phyloP scores from a whole-genome alignment of 306 rosid genomes.

The Sphenostylis stenocarpa region DNA sequence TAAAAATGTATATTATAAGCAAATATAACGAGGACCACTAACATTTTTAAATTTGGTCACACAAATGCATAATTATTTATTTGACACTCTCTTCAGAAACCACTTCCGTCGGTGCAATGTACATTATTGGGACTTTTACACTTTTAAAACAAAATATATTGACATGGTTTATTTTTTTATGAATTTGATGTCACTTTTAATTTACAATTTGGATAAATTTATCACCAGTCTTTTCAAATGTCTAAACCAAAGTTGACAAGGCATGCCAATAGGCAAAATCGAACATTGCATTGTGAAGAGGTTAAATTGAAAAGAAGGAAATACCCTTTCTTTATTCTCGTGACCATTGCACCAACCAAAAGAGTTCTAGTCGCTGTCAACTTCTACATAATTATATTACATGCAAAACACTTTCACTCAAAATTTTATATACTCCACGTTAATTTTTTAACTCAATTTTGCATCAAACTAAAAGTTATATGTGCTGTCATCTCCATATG shows the following conservation, averaged over 20 bases:
- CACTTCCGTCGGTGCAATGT: conserved; percentile 5
- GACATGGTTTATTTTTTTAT: too few relatives aligned
- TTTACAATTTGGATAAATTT: neutral
- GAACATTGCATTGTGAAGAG: conserved; percentile 1
- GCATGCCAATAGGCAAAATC: neutral
- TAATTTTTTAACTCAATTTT: too few relatives aligned
- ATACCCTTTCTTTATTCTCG: neutral
- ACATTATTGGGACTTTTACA: conserved; percentile 13
- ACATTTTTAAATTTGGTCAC: neutral
- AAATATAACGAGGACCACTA: neutral
- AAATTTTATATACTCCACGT: too few relatives aligned
- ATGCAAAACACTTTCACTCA: too few relatives aligned
- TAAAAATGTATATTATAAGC: neutral
- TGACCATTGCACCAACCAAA: conserved; percentile 25
- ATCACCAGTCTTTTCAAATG: conserved; percentile 4
- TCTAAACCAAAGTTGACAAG: conserved; percentile 10
- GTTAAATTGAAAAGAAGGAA: neutral
- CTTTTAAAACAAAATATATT: neutral
- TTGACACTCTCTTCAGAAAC: neutral
- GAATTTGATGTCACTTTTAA: too few relatives aligned
- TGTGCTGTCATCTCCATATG: too few relatives aligned
- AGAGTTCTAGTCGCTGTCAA: neutral
- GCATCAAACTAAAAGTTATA: too few relatives aligned
- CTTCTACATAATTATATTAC: neutral
- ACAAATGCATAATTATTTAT: conserved; percentile 1